Base-by-base conservation (phyloP, 2,329 filamentous ascomycete genomes). In the Fusarium sp. region DNA sequence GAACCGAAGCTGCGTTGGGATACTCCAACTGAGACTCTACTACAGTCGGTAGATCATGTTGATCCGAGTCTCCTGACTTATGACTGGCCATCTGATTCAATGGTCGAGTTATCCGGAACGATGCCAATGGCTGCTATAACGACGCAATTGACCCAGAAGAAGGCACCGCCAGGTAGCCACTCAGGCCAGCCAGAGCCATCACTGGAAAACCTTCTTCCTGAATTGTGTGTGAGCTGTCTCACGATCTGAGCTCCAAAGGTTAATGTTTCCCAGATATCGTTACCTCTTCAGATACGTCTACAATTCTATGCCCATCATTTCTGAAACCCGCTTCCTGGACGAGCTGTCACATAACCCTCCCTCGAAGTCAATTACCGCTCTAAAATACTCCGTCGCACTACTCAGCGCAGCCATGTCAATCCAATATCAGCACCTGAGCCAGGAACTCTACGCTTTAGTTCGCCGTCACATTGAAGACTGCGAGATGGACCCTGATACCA, bases 121-220 rank as follows among this genome's bases (percentile, higher is more conserved):
- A 28, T 28, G 11, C 28, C 28, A 28, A 28, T 28, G 28, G 28
- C 28, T 7, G 12, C 0, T 28, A 28, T 28, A 13, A 28, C 0
- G 28, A 13, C 28, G 28, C 12, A 1, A 28, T 0, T 13, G 0
- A 28, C 12, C 1, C 28, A 6, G 28, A 12, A 28, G 11, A 13
- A 1, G 4, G 1, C 9, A 34, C 16, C 10, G 16, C 32, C 4
- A 18, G 0, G 2, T 2, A 11, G 9, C 10, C 16, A n/a, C 5
- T 18, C 34, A 4, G 11, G 7, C 1, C 34, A 11, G 4, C 9
- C 34, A 37, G 16, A n/a, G 16, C 2, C 9, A 0, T 11, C 16
- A 37, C 5, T 37, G 5, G 34, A n/a, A 28, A 6, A 13, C 2
- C 2, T 13, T 13, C 34, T 37, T n/a, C 34, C 34, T 7, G 34